Base-by-base conservation (phyloP, 2,329 filamentous ascomycete species). In the Epichloe brachyelytri region DNA sequence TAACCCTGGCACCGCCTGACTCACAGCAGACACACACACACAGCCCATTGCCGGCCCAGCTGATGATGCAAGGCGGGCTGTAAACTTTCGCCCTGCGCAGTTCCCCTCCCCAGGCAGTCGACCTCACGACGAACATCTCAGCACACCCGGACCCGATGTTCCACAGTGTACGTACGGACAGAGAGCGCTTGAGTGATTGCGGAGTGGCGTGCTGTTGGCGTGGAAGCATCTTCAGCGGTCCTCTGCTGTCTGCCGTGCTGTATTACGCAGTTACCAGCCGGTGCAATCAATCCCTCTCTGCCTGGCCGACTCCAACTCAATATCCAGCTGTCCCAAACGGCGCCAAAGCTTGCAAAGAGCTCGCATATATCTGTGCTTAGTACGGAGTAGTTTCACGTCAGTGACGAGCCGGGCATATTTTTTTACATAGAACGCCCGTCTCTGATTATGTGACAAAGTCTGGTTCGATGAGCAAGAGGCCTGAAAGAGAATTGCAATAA, bases 41-140 rank as follows among this genome's bases (percentile, higher is more conserved):
- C n/a, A 26, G 22, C 22, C 22, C 22, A 7, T 26, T 26, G 22
- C 22, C 38, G 30, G 30, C 22, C 41, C 15, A 15, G 26, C 43
- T 41, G 49, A 15, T 11, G 14, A 17, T 20, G 8, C 45, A 12
- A 45, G 46, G 37, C 40, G 52, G 56, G 40, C 54, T 53, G 43
- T 38, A 53, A 56, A 54, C 53, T 56, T 56, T 58, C 57, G 55
- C 57, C 57, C 61, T 63, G 59, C 59, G 61, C 60, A 64, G 59
- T 62, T 65, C 60, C 62, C 61, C 63, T 65, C 62, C 62, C 60
- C 58, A 46, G 59, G 58, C 60, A 57, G 56, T 51, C 56, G 55
- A 60, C 60, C 67, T 64, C 65, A 66, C 65, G 63, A 68, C 66
- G 68, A 66, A 72, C 63, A 69, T 70, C 67, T 72, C 68, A 71